Base-by-base conservation (phyloP, 2,329 filamentous ascomycete genomes). In the Aaosphaeria pasadenensis region DNA sequence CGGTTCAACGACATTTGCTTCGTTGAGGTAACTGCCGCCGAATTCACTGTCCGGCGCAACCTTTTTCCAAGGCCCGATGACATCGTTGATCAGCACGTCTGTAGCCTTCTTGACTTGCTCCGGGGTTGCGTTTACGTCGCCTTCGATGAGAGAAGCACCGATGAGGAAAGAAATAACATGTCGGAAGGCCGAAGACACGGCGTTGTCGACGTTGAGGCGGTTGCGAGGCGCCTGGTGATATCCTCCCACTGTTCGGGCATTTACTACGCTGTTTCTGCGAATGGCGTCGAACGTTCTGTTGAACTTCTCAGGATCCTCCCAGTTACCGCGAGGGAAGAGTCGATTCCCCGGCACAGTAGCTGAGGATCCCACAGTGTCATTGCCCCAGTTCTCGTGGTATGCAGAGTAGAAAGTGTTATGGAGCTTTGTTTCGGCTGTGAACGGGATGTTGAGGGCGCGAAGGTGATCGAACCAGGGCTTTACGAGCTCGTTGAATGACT, bases 11-110 rank as follows among this genome's bases (percentile, higher is more conserved):
- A 62, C 45, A 39, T 61, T 56, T 0, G 60, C 63, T 48, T 67
- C 64, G 32, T 65, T 65, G 36, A 60, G 40, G 39, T 67, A 65
- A 7, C 54, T 49, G 0, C 60, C 63, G 7, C 61, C 60, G 28
- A 56, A 56, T 5, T 49, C 51, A 2, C 46, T 55, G 6, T 42
- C 49, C 0, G 62, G 62, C n/a, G 59, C 52, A 7, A 63, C 52
- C 1, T 50, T 47, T 1, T 56, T 44, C 54, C 55, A 60, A 4
- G 54, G 50, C 2, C 42, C 44, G 45, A 60, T 45, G 30, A 62
- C 52, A 7, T 56, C 51, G 29, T 55, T 45, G 4, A 45, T 55
- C 13, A 62, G 49, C 41, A 49, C 49, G 11, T 57, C 49, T 1
- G 47, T 48, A 6, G 54, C 50, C 11, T 44, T 48, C 6, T 44